Percentiles rank a stretch among this genome's conserved stretches.
These are phyloP conservation scores for Symbiotaphrina buchneri DNA, from an alignment of 495 filamentous ascomycete genomes.

Conservation along the genomic window DNA sequence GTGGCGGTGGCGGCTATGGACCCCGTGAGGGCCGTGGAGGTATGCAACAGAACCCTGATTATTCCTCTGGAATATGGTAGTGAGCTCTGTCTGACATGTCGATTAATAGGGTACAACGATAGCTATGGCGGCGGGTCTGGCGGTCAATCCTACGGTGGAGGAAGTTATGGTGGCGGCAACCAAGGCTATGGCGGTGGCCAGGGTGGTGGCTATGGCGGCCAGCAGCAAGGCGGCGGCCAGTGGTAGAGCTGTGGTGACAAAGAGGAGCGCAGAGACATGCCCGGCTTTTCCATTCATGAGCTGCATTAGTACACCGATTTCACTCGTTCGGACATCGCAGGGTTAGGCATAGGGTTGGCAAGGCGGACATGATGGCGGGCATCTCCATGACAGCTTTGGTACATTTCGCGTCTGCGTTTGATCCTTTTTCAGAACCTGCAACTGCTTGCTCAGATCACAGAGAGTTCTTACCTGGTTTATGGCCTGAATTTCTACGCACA, in stretches of 20 bases:
- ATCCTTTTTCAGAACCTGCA: too few species aligned
- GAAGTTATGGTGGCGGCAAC: conserved; percentile 8
- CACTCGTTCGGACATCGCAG: too few species aligned
- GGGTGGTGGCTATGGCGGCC: conserved; percentile 10
- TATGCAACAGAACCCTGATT: conserved; percentile 1
- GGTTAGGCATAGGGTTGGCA: too few species aligned
- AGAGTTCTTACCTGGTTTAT: too few species aligned
- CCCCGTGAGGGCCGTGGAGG: background rate
- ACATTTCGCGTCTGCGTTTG: too few species aligned
- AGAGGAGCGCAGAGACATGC: background rate
- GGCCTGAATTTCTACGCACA: too few species aligned
- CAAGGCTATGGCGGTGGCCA: conserved; percentile 9
- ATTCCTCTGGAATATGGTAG: background rate
- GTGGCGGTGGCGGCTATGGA: conserved; percentile 4
- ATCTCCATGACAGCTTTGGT: too few species aligned
- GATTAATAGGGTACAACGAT: conserved; percentile 2
- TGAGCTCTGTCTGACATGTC: background rate
- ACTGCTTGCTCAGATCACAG: too few species aligned
- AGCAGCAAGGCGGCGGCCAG: conserved; percentile 6
- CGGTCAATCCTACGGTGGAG: conserved; percentile 7
- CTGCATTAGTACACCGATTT: too few species aligned
- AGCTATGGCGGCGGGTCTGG: conserved; percentile 10
- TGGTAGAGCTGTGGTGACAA: background rate
- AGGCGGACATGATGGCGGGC: too few species aligned
- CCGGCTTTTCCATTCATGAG: background rate